These are phyloP conservation scores for Acanthamoeba healyi DNA, from an alignment of 208 protist genomes.

Conservation along the genomic window DNA sequence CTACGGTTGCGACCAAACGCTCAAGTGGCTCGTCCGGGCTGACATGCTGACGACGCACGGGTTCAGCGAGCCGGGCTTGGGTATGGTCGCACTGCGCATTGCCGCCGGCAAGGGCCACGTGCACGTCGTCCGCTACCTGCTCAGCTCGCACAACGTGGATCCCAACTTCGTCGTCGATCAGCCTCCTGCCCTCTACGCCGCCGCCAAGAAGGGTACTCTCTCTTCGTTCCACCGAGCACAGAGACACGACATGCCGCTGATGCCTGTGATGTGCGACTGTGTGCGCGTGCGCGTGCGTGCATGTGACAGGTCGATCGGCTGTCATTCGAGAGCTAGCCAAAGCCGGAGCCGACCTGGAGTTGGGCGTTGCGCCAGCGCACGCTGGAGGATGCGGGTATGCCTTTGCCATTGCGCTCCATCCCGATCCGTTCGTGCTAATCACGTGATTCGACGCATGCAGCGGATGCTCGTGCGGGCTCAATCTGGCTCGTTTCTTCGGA, in stretches of 20 bases:
- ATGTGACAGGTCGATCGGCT: not conserved
- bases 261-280: not conserved
- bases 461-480: not conserved
- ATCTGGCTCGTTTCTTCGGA: not conserved
- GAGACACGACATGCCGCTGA: too few species aligned
- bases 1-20: not conserved
- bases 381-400: not conserved
- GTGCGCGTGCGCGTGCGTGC: not conserved
- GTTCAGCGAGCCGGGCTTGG: not conserved
- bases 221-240: too few species aligned
- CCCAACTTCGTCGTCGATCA: not conserved
- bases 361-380: not conserved
- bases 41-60: not conserved
- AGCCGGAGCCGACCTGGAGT: not conserved
- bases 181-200: not conserved
- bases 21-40: not conserved
- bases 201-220: not conserved
- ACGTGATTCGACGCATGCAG: not conserved
- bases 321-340: not conserved
- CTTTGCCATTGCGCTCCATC: not conserved
- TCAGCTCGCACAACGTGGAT: not conserved
- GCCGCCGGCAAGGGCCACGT: not conserved
- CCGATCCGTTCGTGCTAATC: too few species aligned
- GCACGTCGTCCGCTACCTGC: not conserved
- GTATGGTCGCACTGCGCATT: not conserved